Evolutionary conservation across 2,329 filamentous ascomycete genomes (phyloP), one percentile per base, ranked within the genome.

Genomic region (Alternaria arbusti): DNA sequence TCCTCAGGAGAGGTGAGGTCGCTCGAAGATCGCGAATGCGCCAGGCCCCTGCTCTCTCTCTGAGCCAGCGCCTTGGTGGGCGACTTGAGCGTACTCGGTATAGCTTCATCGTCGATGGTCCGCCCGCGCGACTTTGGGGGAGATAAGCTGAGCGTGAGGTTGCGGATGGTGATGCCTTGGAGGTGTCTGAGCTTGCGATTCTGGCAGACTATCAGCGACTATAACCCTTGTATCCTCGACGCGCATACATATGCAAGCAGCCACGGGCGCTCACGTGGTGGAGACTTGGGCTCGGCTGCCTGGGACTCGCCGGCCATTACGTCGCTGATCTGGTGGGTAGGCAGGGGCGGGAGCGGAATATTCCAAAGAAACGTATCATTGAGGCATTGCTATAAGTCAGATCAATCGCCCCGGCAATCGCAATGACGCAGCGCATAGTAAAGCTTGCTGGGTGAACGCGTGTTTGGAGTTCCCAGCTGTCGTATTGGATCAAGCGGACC

Each of bases 151-250:
- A 97, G 89, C 65, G 89, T 89, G 46, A 97, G 84, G 79, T 97
- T 97, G 61, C 95, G 92, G 55, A 97, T 83, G 59, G 92, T 95
- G 71, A 98, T 88, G 70, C 93, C 93, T 73, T 92, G 90, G 5
- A 97, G 86, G 83, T 97, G 94, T 58, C 95, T 90, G 57, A 98
- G 85, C 79, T 91, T 94, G 78, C 94, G 92, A 79, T 97, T 97
- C 86, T 96, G 71, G 1, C 15, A 23, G 22, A 30, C n/a, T 11
- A 46, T 51, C 62, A 58, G 61, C 46, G 46, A 15, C 36, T 11
- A 44, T 5, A 9, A 13, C 28, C 13, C 23, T 30, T 3, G 12
- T 26, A 11, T 26, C 9, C n/a, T 9, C 25, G 15, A 15, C 49
- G 23, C n/a, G 45, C 73, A 23, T 62, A 80, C 79, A 61, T 75